A percentile compares a stretch with the other conserved stretches of the same genome.
Evolutionary conservation across 1,139 yeast species (phyloP).

Genomic region (Suhomyces wounanorum): DNA sequence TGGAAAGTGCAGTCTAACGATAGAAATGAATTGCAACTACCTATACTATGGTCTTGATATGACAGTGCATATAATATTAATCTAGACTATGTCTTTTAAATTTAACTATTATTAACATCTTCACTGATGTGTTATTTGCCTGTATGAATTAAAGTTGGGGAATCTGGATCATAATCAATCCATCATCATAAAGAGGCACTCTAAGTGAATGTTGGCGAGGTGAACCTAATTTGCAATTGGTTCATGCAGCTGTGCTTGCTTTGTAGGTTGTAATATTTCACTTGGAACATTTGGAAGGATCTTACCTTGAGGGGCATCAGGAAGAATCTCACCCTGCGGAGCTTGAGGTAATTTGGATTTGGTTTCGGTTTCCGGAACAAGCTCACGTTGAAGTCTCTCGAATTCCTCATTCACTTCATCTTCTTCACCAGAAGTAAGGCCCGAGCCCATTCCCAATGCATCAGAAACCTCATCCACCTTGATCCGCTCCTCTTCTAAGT

Average conservation of each 20-base stretch:
- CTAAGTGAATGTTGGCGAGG: not conserved
- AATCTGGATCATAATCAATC: not conserved
- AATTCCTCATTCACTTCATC: slow-evolving; percentile 68
- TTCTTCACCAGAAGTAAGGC: slow-evolving; percentile 59
- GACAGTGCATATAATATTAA: not conserved
- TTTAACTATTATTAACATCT: not conserved
- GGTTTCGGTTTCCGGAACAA: slow-evolving; percentile 22
- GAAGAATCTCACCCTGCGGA: slow-evolving; percentile 20
- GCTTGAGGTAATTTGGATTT: slow-evolving; percentile 16
- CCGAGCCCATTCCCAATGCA: slow-evolving; percentile 42
- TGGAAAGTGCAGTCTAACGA: too few relatives aligned
- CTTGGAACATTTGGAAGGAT: slow-evolving; percentile 13
- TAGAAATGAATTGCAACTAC: too few relatives aligned
- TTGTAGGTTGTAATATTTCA: slow-evolving; percentile 7
- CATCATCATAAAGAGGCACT: not conserved
- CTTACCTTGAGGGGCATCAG: slow-evolving; percentile 22
- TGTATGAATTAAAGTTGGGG: not conserved
- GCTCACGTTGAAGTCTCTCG: slow-evolving; percentile 49
- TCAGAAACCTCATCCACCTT: slow-evolving; percentile 71
- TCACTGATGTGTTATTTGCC: not conserved
- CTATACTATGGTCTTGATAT: not conserved
- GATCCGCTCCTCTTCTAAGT: slow-evolving; percentile 75
- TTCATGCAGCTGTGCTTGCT: not conserved
- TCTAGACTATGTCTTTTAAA: not conserved
- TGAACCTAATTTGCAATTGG: slow-evolving; percentile 3